phyloP scores from a whole-genome alignment of 2,329 filamentous ascomycete genomes.

The Polytolypa hystricis region DNA sequence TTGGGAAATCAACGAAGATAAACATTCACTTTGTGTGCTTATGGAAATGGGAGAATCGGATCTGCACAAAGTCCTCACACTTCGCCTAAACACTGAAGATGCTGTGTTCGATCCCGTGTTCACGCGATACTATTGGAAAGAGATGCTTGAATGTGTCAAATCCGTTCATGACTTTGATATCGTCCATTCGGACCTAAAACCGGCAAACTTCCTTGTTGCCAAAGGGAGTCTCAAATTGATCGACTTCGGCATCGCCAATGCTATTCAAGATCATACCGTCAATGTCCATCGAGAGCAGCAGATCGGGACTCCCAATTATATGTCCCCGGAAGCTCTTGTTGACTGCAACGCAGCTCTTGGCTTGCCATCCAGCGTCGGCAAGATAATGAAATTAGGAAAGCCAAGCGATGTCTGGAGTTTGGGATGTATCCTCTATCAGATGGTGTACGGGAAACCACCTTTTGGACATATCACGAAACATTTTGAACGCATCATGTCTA shows the following conservation, averaged over 20 bases:
- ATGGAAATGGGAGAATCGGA: conserved; percentile 98
- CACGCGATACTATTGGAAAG: conserved; percentile 96
- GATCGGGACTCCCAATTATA: conserved; percentile 95
- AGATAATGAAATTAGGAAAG: conserved; percentile 91
- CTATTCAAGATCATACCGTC: conserved; percentile 92
- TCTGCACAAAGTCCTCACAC: conserved; percentile 71
- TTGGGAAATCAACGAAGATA: conserved; percentile 87
- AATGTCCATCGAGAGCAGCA: conserved; percentile 95
- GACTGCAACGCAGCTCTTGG: conserved; percentile 63
- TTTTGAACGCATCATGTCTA: conserved; percentile 61
- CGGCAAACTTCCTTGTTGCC: conserved; percentile 90
- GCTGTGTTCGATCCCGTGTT: conserved; percentile 77
- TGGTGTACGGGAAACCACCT: conserved; percentile 93
- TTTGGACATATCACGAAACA: conserved; percentile 87
- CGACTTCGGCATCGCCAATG: conserved; percentile 96
- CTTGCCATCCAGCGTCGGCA: conserved; percentile 39
- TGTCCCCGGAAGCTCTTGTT: conserved; percentile 89
- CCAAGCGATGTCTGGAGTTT: conserved; percentile 93
- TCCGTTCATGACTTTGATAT: conserved; percentile 84
- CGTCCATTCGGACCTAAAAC: conserved; percentile 93
- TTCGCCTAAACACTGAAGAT: conserved; percentile 59
- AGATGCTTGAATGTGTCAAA: conserved; percentile 93
- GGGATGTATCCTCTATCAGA: conserved; percentile 93
- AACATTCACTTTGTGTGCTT: conserved; percentile 76
- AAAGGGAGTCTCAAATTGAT: conserved; percentile 88